A percentile compares a stretch with the other conserved stretches of the same genome.
Evolutionary conservation across 306 rosid genomes (phyloP).

Genomic region (Betula pendula): DNA sequence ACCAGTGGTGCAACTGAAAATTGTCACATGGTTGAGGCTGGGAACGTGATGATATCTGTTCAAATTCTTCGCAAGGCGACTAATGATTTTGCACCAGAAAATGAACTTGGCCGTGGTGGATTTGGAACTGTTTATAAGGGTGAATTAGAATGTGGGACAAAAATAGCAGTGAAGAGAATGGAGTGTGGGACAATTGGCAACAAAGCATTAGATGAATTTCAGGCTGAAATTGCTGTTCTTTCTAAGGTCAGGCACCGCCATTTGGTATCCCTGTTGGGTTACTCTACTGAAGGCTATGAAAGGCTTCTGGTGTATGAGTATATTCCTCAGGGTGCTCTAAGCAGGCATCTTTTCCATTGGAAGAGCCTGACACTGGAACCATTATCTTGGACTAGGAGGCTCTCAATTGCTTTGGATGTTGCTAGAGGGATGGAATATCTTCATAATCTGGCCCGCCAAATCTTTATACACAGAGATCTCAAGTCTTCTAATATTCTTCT

Average conservation of each 20-base stretch:
- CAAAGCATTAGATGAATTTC: constrained; percentile 78
- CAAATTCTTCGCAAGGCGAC: constrained; percentile 75
- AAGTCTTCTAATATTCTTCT: constrained; percentile 84
- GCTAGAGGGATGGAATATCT: constrained; percentile 82
- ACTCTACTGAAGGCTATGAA: constrained; percentile 65
- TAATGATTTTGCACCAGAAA: constrained; percentile 51
- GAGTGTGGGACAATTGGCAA: constrained; percentile 52
- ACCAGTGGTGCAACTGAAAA: constrained; percentile 52
- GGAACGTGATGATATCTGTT: constrained; percentile 57
- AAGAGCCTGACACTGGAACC: constrained; percentile 61
- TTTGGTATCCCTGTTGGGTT: constrained; percentile 75
- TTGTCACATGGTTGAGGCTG: constrained; percentile 52
- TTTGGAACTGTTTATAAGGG: constrained; percentile 90
- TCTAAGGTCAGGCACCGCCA: constrained; percentile 82
- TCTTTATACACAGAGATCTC: constrained; percentile 80
- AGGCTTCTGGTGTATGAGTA: constrained; percentile 77
- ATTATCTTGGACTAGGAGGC: constrained; percentile 69
- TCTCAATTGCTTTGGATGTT: constrained; percentile 76
- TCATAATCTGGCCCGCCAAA: constrained; percentile 66
- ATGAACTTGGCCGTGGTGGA: constrained; percentile 83
- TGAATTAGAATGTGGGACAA: constrained; percentile 72
- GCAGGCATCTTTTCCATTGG: constrained; percentile 88
- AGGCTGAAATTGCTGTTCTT: constrained; percentile 74
- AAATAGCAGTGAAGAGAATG: constrained; percentile 85
- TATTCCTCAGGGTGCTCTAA: constrained; percentile 83